Evolutionary conservation across 2,329 filamentous ascomycete species (phyloP).

Genomic region (Aplosporella prunicola): DNA sequence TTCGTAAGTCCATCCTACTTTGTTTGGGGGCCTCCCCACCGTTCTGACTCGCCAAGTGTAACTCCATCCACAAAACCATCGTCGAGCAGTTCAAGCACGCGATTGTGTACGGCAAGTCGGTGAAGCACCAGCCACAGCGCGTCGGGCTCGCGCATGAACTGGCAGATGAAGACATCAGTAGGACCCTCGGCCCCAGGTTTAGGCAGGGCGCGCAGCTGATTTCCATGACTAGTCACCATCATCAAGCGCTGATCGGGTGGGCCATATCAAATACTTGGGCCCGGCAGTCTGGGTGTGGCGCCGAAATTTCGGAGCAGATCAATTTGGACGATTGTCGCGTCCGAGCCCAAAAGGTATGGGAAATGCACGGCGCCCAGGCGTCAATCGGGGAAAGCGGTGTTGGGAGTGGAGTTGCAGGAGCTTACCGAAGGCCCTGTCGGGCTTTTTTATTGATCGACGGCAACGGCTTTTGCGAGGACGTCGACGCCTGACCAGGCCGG

Average conservation of each 20-base stretch:
- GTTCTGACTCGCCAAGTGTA: constrained; percentile 57
- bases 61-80: constrained; percentile 92
- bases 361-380: too few species aligned
- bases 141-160: constrained; percentile 87
- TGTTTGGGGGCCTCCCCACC: constrained; percentile 1
- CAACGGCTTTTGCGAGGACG: background rate
- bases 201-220: constrained; percentile 13
- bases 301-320: constrained; percentile 12
- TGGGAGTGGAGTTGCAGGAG: too few species aligned
- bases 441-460: constrained; percentile 12
- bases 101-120: constrained; percentile 93
- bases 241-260: constrained; percentile 28
- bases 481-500: constrained; percentile 7
- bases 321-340: constrained; percentile 10
- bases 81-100: constrained; percentile 91
- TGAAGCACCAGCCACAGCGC: constrained; percentile 96
- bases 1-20: constrained; percentile 60
- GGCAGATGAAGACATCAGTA: constrained; percentile 94
- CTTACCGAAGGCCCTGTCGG: constrained; percentile 7
- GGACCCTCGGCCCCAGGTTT: constrained; percentile 23
- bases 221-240: constrained; percentile 31
- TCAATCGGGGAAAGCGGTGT: too few species aligned
- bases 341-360: too few species aligned
- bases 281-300: constrained; percentile 8
- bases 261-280: constrained; percentile 1